Percentiles rank a stretch among this genome's conserved stretches.
These are phyloP conservation scores for Triglochin maritima DNA, from an alignment of 106 monocot species.

Conservation along the genomic window DNA sequence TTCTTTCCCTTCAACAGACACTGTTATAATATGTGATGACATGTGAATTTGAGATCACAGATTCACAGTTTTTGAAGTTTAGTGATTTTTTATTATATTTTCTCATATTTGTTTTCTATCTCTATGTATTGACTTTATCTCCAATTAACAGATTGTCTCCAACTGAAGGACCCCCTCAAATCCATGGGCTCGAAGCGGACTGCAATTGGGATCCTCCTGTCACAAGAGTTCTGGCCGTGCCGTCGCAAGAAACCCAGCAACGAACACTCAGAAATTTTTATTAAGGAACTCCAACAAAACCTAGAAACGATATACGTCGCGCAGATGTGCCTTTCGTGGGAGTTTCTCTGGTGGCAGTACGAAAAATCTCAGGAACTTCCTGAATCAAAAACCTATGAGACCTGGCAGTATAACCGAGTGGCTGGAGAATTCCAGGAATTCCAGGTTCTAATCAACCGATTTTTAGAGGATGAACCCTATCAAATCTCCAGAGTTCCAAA, in stretches of 20 bases:
- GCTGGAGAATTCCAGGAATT: conserved; percentile 88
- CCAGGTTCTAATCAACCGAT: conserved; percentile 56
- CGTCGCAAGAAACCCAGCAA: conserved; percentile 21
- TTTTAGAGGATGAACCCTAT: conserved; percentile 73
- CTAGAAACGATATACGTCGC: conserved; percentile 83
- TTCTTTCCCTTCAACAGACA: too few species aligned
- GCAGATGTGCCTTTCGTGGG: conserved; percentile 91
- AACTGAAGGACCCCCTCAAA: conserved; percentile 46
- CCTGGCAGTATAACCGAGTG: conserved; percentile 47
- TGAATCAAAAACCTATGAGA: conserved; percentile 29
- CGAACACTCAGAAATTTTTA: conserved; percentile 44
- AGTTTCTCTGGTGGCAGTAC: conserved; percentile 81
- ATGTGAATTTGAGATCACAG: too few species aligned
- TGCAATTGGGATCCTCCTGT: conserved; percentile 34
- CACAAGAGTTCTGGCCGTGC: conserved; percentile 37
- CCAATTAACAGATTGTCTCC: conserved; percentile 48
- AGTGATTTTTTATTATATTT: too few species aligned
- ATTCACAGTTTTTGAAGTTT: too few species aligned
- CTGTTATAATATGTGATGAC: too few species aligned
- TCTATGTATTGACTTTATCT: neutral
- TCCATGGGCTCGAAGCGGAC: conserved; percentile 29
- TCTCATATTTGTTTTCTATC: neutral
- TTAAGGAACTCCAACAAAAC: conserved; percentile 59
- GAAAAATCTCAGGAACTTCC: conserved; percentile 41
- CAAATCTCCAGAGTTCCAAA: conserved; percentile 60